Evolutionary conservation across 176 grass and related monocot genomes (phyloP), one percentile per base, ranked within the genome.

Genomic region (Phragmites australis): DNA sequence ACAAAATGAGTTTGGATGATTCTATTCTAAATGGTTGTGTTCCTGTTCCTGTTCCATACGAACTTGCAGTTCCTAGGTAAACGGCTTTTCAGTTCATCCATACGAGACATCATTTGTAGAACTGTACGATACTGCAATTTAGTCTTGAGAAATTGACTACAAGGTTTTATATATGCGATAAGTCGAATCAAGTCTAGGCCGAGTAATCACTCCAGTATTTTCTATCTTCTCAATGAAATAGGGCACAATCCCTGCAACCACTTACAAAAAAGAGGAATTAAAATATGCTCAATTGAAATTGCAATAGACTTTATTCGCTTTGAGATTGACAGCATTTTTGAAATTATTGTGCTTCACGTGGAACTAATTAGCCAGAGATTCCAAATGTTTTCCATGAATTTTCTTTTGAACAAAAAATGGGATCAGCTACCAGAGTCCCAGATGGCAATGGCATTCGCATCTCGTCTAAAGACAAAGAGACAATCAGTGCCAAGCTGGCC

Each of bases 311-410:
- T 58, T 14, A 29, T 58, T 58, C 1, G 27, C 46, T 9, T 8
- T 19, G 9, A 76, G 55, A 6, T 21, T 26, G 31, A 22, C 15
- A 8, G 16, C 21, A 41, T 22, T 50, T 64, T 22, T 78, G 43
- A 64, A 70, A 85, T 89, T 39, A 89, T 85, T 75, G 55, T 62
- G 69, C 75, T 69, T 53, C 70, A 81, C 87, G 55, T 85, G 87
- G 53, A 61, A 81, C 69, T 53, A 70, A 17, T 83, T 68, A 52
- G 42, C 61, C 23, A 44, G 45, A 76, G 70, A 76, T 85, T 81
- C 76, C 26, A 81, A 39, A 70, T 23, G 55, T 17, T 68, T 63
- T 39, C 10, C 46, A 62, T 19, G 55, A 2, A 53, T 44, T 76
- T 34, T 50, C 22, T 23, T n/a, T 61, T 63, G 19, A 59, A 17